Conservation (phyloP, 306 rosid genomes). For the Hylodesmum podocarpum region DNA sequence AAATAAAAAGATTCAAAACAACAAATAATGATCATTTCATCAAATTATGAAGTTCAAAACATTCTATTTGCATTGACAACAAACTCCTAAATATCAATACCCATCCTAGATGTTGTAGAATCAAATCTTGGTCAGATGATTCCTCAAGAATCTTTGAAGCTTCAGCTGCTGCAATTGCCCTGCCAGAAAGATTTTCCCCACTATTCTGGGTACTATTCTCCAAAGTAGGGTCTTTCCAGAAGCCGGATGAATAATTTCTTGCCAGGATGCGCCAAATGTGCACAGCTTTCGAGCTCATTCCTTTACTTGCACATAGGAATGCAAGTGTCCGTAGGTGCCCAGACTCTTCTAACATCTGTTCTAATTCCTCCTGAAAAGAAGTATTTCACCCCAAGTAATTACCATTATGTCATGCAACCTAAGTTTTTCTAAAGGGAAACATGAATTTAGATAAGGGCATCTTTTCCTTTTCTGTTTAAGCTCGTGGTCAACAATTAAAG, state of each 20-base stretch:
- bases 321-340: slow-evolving; percentile 95
- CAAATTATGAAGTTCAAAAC: slow-evolving; percentile 22
- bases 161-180: slow-evolving; percentile 81
- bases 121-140: slow-evolving; percentile 81
- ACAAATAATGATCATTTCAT: not conserved
- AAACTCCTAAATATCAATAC: slow-evolving; percentile 42
- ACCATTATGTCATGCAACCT: slow-evolving; percentile 48
- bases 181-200: slow-evolving; percentile 52
- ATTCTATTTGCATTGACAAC: slow-evolving; percentile 15
- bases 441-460: slow-evolving; percentile 6
- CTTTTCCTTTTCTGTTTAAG: not conserved
- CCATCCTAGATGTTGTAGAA: slow-evolving; percentile 98
- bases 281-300: slow-evolving; percentile 91
- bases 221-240: slow-evolving; percentile 68
- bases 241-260: slow-evolving; percentile 76
- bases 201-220: slow-evolving; percentile 38
- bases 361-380: slow-evolving; percentile 94
- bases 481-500: slow-evolving; percentile 1
- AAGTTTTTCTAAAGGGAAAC: not conserved
- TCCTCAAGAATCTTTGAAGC: slow-evolving; percentile 93
- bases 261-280: slow-evolving; percentile 88
- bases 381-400: slow-evolving; percentile 49
- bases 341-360: slow-evolving; percentile 79
- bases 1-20: slow-evolving; percentile 36
- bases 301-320: slow-evolving; percentile 89